Percentiles rank a stretch among this genome's conserved stretches.
These are phyloP conservation scores for Penstemon newberryi DNA, from an alignment of 257 asterid genomes.

Conservation along the genomic window DNA sequence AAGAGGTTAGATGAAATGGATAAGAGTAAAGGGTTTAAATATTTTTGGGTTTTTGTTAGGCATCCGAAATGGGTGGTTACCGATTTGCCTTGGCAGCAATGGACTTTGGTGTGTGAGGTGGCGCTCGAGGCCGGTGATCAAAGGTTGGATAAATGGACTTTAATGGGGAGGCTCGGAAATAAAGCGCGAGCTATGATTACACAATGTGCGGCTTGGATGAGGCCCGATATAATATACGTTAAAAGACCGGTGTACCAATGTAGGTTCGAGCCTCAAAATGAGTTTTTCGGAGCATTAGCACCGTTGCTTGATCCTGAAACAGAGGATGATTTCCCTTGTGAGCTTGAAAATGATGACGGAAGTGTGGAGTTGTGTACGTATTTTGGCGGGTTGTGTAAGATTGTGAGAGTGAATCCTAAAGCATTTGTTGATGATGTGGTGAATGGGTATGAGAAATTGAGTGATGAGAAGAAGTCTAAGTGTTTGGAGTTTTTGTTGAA, in stretches of 20 bases:
- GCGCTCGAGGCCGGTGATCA: constrained; percentile 77
- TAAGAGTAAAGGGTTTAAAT: constrained; percentile 43
- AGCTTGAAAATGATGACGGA: constrained; percentile 74
- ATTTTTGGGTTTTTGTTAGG: constrained; percentile 92
- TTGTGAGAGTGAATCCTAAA: constrained; percentile 74
- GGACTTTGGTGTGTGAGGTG: constrained; percentile 91
- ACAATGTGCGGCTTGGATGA: constrained; percentile 96
- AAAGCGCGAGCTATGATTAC: constrained; percentile 66
- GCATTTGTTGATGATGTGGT: constrained; percentile 96
- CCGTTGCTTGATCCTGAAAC: constrained; percentile 85
- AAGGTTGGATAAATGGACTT: constrained; percentile 92
- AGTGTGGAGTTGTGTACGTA: constrained; percentile 74
- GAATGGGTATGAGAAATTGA: constrained; percentile 68
- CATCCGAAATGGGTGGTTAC: constrained; percentile 91
- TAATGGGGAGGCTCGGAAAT: constrained; percentile 95
- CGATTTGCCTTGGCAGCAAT: constrained; percentile 89
- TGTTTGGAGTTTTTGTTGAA: constrained; percentile 70
- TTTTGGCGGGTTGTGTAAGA: constrained; percentile 84
- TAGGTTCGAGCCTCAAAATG: constrained; percentile 85
- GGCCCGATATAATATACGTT: constrained; percentile 88
- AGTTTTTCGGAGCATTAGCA: constrained; percentile 55
- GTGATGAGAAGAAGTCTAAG: constrained; percentile 73
- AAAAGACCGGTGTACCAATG: constrained; percentile 90
- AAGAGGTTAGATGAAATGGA: constrained; percentile 62
- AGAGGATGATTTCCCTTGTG: constrained; percentile 65